Evolutionary conservation across 176 grass and related monocot species (phyloP).

Genomic region (Cenchrus purpureus): DNA sequence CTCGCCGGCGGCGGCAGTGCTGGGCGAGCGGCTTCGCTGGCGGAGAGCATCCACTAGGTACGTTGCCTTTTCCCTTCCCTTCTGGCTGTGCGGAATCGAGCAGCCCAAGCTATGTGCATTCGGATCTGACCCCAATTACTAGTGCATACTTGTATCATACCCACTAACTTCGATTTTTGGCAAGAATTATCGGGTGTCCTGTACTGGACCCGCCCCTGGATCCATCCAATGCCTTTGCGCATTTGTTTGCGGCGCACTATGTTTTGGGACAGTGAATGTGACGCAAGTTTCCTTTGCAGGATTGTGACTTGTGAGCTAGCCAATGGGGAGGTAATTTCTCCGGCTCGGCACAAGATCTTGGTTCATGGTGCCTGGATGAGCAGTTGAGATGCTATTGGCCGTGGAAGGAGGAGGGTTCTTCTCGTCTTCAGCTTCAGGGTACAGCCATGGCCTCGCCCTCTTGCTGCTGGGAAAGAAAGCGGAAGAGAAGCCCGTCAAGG

Average conservation of each 20-base stretch:
- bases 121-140: not conserved
- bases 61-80: not conserved
- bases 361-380: conserved; percentile 70
- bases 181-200: not conserved
- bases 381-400: conserved; percentile 91
- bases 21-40: not conserved
- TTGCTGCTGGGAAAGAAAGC: conserved; percentile 78
- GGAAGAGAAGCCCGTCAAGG: conserved; percentile 80
- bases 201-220: not conserved
- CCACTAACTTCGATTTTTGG: not conserved
- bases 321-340: conserved; percentile 28
- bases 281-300: conserved; percentile 30
- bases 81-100: not conserved
- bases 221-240: not conserved
- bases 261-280: conserved; percentile 2
- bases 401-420: conserved; percentile 99
- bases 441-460: conserved; percentile 89
- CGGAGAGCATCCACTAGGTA: not conserved
- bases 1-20: not conserved
- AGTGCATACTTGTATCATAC: not conserved
- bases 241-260: not conserved
- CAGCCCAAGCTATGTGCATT: not conserved
- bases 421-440: conserved; percentile 96
- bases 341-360: conserved; percentile 37
- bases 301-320: not conserved